Base-by-base conservation (phyloP, 78 protist species). In the Dictyostelium brefeldianum region DNA sequence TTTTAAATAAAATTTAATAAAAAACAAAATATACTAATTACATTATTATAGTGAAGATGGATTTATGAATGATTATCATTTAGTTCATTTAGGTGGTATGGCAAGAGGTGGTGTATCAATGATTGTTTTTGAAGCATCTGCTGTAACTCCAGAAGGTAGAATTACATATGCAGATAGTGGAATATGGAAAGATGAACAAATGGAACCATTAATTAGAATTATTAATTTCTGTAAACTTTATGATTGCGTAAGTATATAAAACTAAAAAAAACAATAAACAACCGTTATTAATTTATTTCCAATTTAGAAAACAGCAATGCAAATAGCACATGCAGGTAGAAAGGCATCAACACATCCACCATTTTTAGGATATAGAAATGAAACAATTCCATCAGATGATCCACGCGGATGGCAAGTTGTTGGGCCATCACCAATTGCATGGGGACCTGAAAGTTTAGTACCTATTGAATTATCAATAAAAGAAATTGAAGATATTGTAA, bases 401-500 rank as follows among this genome's bases (percentile, higher is more conserved):
- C n/a, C 48, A 7, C 15, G 73, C 1, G 36, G 64, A 1, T 87
- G 84, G 83, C 11, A 64, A 18, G 15, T 78, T 4, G 59, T 57
- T 9, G 93, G 80, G 0, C 80, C 93, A 31, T 48, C 80, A 12
- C 51, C 47, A 15, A 15, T 54, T 3, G 46, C 91, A n/a, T 81
- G 81, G 80, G 87, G 57, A 22, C 10, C 2, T 20, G 84, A 67
- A 0, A 14, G 25, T 8, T 18, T 25, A 17, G 78, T 64, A n/a
- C 97, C 98, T 11, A 94, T 71, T 14, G 97, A 80, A 14, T 18
- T 95, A 75, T 83, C 97, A 12, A 11, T 51, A 29, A 90, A 80
- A 17, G 97, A 98, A n/a, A 96, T 98, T 31, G 9, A 31, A 31
- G 25, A 0, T 7, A 56, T 79, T n/a, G 75, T 94, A 25, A 77